A percentile compares a stretch with the other conserved stretches of the same genome.
Evolutionary conservation across 1,284 basidiomycete genomes (phyloP).

Genomic region (Irpex rosettiformis): DNA sequence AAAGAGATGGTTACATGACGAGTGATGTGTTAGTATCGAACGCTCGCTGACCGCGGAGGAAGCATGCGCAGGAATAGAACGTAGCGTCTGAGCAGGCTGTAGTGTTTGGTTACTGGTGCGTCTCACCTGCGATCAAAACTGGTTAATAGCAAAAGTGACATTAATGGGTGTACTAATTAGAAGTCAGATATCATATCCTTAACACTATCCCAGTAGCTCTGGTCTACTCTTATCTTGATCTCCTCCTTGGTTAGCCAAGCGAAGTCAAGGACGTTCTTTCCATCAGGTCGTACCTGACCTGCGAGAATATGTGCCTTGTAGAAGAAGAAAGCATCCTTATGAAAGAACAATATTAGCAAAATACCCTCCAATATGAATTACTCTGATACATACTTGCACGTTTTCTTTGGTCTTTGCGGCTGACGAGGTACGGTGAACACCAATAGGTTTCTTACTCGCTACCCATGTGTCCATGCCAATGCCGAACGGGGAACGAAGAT

Average conservation of each 20-base stretch:
- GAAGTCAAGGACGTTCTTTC: constrained; percentile 62
- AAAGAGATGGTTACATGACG: no score
- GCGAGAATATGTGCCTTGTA: constrained; percentile 83
- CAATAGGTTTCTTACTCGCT: constrained; percentile 72
- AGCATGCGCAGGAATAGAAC: no score
- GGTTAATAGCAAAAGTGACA: not conserved
- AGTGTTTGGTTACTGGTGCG: no score
- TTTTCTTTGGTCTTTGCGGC: constrained; percentile 1
- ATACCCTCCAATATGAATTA: no score
- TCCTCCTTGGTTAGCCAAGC: constrained; percentile 92
- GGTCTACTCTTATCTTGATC: constrained; percentile 61
- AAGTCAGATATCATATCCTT: constrained; percentile 79
- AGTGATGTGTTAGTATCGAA: no score
- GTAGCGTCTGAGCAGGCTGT: no score
- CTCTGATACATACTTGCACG: constrained; percentile 3
- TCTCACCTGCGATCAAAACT: not conserved
- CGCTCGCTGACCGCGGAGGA: no score
- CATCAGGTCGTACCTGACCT: constrained; percentile 63
- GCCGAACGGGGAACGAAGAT: constrained; percentile 66
- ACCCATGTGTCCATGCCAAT: constrained; percentile 80
- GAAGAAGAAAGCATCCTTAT: constrained; percentile 54
- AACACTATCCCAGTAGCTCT: constrained; percentile 71
- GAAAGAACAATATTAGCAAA: not conserved
- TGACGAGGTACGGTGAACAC: constrained; percentile 52
- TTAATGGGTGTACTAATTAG: constrained; percentile 29